These are phyloP conservation scores for Phaeoacremonium minimum DNA, from an alignment of 2,329 filamentous ascomycete genomes.

Conservation along the genomic window DNA sequence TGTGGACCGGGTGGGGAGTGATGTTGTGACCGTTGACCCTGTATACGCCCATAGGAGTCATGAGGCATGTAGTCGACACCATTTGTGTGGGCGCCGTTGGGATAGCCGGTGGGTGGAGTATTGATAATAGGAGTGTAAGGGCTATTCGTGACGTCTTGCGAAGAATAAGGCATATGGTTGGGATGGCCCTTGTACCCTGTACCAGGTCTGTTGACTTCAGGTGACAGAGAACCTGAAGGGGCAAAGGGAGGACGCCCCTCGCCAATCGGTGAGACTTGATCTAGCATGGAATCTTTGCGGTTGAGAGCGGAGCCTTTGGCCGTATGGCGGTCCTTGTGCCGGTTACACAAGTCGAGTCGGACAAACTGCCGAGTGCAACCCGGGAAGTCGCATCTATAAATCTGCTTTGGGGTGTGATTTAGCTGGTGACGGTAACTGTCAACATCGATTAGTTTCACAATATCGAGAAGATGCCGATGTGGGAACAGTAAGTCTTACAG, in stretches of 20 bases:
- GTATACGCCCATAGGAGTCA: conserved; percentile 27
- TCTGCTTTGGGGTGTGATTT: conserved; percentile 94
- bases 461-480: not conserved
- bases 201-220: conserved; percentile 39
- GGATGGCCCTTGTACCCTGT: conserved; percentile 34
- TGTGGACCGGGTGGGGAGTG: conserved; percentile 37
- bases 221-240: conserved; percentile 37
- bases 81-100: conserved; percentile 25
- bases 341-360: conserved; percentile 84
- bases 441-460: conserved; percentile 15
- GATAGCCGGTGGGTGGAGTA: conserved; percentile 32
- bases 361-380: conserved; percentile 90
- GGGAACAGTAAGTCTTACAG: conserved; percentile 52
- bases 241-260: conserved; percentile 35
- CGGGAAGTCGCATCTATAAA: conserved; percentile 88
- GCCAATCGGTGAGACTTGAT: conserved; percentile 39
- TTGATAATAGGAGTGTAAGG: conserved; percentile 42
- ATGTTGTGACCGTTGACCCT: conserved; percentile 24
- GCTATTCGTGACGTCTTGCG: conserved; percentile 36
- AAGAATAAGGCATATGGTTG: conserved; percentile 37
- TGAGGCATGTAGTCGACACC: conserved; percentile 40
- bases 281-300: conserved; percentile 65
- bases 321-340: conserved; percentile 76
- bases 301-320: conserved; percentile 74
- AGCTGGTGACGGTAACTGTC: conserved; percentile 79